phyloP scores from a whole-genome alignment of 805 yeast species.

The Metschnikowia rubicola region DNA sequence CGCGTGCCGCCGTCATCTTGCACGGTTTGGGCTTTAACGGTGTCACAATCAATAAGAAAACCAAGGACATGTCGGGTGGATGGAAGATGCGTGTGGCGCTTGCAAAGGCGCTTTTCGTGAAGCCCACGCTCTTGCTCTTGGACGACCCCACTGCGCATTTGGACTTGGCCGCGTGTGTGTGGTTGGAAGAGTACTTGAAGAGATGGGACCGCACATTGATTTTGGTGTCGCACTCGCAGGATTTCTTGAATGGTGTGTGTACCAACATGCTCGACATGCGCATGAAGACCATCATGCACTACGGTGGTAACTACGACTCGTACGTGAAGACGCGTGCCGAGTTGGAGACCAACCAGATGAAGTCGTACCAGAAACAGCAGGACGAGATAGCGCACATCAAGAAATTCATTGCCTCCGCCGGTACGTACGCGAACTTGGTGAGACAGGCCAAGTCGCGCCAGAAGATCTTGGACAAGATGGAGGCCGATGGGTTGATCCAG shows the following conservation, averaged over 20 bases:
- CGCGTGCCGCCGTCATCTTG: conserved; percentile 92
- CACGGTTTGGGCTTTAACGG: conserved; percentile 96
- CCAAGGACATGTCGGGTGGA: conserved; percentile 99
- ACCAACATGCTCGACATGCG: conserved; percentile 98
- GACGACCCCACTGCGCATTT: conserved; percentile 99
- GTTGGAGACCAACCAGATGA: conserved; percentile 95
- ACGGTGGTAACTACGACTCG: conserved; percentile 98
- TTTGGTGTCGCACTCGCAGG: conserved; percentile 96
- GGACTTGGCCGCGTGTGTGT: conserved; percentile 98
- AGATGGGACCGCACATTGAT: conserved; percentile 91
- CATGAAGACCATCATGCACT: conserved; percentile 63
- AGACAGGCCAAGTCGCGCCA: conserved; percentile 99
- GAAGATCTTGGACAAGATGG: conserved; percentile 99
- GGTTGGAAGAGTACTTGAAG: conserved; percentile 98
- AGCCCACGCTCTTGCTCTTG: conserved; percentile 88
- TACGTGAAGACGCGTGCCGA: conserved; percentile 93
- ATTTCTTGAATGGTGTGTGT: conserved; percentile 99
- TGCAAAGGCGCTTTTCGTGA: conserved; percentile 95
- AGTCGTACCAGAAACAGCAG: conserved; percentile 94
- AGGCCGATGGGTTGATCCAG: conserved; percentile 95
- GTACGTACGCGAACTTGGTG: conserved; percentile 98
- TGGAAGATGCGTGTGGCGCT: conserved; percentile 99
- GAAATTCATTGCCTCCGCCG: conserved; percentile 98
- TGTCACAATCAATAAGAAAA: conserved; percentile 82
- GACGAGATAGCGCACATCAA: conserved; percentile 98